Percentiles rank a stretch among this genome's conserved stretches.
These are phyloP conservation scores for Penicillium tannophilum DNA, from an alignment of 495 filamentous ascomycete genomes.

Conservation along the genomic window DNA sequence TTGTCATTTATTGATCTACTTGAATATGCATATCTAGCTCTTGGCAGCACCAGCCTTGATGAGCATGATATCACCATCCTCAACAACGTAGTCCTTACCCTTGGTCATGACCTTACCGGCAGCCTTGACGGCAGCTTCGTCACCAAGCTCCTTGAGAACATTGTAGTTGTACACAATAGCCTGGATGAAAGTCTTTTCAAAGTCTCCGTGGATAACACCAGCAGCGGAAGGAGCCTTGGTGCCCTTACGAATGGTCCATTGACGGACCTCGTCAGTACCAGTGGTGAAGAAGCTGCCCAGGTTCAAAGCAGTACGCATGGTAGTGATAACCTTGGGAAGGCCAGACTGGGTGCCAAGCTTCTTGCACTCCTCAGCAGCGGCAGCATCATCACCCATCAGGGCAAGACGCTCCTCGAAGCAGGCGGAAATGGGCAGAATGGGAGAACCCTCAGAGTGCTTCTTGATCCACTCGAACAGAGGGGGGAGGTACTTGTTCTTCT, in stretches of 20 bases:
- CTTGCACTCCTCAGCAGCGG: constrained; percentile 86
- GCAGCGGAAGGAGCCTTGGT: constrained; percentile 97
- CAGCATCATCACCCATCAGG: constrained; percentile 72
- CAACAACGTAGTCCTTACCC: constrained; percentile 90
- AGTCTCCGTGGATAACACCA: constrained; percentile 97
- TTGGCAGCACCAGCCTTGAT: constrained; percentile 98
- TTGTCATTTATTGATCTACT: constrained; percentile 18
- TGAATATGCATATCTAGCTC: constrained; percentile 47
- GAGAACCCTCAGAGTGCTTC: constrained; percentile 80
- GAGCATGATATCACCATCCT: constrained; percentile 64
- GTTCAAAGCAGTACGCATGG: constrained; percentile 90
- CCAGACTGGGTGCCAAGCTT: constrained; percentile 82
- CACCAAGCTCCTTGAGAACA: constrained; percentile 78
- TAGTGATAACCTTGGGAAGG: constrained; percentile 89
- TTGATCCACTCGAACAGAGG: constrained; percentile 95
- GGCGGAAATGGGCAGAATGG: constrained; percentile 90
- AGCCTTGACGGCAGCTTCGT: constrained; percentile 85
- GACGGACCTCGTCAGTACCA: constrained; percentile 93
- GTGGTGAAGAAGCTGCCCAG: constrained; percentile 97
- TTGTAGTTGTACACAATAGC: constrained; percentile 85
- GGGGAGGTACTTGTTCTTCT: constrained; percentile 98
- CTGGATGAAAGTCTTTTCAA: constrained; percentile 99
- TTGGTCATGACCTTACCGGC: constrained; percentile 98
- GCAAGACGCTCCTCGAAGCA: constrained; percentile 91
- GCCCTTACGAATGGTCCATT: constrained; percentile 97